Percentiles rank a stretch among this genome's conserved stretches.
phyloP scores from a whole-genome alignment of 352 stramenopile species.

The Phytophthora syringae region DNA sequence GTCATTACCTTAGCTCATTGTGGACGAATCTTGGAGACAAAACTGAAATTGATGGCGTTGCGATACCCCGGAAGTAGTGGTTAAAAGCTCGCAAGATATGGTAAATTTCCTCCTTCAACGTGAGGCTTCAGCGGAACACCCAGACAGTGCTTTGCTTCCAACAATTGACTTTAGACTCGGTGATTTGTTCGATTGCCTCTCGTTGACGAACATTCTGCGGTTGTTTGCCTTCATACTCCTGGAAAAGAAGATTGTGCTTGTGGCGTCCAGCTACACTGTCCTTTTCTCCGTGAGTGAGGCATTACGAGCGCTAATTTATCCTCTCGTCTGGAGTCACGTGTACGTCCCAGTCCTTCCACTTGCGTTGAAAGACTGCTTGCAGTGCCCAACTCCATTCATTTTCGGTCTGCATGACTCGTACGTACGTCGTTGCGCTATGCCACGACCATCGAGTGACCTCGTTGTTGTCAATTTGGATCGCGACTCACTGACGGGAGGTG shows the following conservation, averaged over 20 bases:
- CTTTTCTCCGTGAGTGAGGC: constrained; percentile 65
- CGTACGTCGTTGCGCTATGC: constrained; percentile 52
- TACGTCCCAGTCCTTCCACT: constrained; percentile 77
- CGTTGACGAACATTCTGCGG: constrained; percentile 60
- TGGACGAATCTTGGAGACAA: constrained; percentile 15
- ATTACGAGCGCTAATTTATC: constrained; percentile 54
- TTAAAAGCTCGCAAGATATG: constrained; percentile 14
- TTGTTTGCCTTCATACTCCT: constrained; percentile 68
- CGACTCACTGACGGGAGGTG: constrained; percentile 57
- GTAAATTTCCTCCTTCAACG: background rate
- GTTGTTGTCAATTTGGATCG: constrained; percentile 67
- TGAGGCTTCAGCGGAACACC: background rate
- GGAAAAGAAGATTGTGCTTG: constrained; percentile 80
- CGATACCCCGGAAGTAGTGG: background rate
- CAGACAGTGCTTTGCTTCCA: constrained; percentile 3
- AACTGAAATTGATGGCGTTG: background rate
- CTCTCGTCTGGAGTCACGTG: constrained; percentile 80
- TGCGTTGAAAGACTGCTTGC: constrained; percentile 65
- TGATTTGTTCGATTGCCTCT: constrained; percentile 68
- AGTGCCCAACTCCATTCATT: constrained; percentile 83
- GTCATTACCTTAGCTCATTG: constrained; percentile 42
- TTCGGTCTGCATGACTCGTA: constrained; percentile 78
- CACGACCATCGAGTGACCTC: constrained; percentile 53
- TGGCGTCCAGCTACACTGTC: constrained; percentile 71
- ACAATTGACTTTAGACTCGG: constrained; percentile 46